Evolutionary conservation across 768 basidiomycete species (phyloP), one percentile per base, ranked within the genome.

Genomic region (Lentinula raphanica): DNA sequence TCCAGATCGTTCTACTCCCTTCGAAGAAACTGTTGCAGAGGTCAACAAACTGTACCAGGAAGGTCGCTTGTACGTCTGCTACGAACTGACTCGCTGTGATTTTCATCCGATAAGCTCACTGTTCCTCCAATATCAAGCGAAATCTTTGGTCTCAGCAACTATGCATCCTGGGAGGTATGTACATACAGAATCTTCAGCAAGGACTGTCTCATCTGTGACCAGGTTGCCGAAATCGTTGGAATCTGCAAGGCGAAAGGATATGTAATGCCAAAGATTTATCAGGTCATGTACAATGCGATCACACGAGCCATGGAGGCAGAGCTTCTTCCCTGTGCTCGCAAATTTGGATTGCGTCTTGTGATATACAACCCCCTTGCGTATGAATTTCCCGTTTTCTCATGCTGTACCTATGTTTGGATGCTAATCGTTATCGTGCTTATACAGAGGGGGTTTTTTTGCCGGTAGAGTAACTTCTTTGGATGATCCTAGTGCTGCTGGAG

Each of bases 111-210:
- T 39, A 5, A 51, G 17, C 17, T 32, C 36, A 29, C 45, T 51
- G 8, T 19, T 3, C 31, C 32, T 35, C n/a, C n/a, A n/a, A n/a
- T n/a, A n/a, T 35, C 32, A 35, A 82, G 79, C 58, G 74, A 81
- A 60, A 74, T 74, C 6, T 76, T 81, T 48, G 79, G 80, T 8
- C 64, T 82, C 51, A 79, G 78, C 56, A 81, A 81, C 66, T 82
- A 66, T 48, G 68, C 77, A 0, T 64, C 80, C 2, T 81, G 78
- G 76, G 80, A 82, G 66, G 78, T 75, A 36, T 25, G 67, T 66
- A 51, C 38, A 53, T 15, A 7, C 23, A 21, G 21, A 23, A 27
- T 3, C 8, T 12, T 15, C 13, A 13, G 13, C 42, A 36, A 8
- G 23, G 45, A 25, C 53, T 11, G 28, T 29, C 27, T 38, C 31